A percentile compares a stretch with the other conserved stretches of the same genome.
These are phyloP conservation scores for Fomitopsis pinicola DNA, from an alignment of 1,284 basidiomycete genomes.

Conservation along the genomic window DNA sequence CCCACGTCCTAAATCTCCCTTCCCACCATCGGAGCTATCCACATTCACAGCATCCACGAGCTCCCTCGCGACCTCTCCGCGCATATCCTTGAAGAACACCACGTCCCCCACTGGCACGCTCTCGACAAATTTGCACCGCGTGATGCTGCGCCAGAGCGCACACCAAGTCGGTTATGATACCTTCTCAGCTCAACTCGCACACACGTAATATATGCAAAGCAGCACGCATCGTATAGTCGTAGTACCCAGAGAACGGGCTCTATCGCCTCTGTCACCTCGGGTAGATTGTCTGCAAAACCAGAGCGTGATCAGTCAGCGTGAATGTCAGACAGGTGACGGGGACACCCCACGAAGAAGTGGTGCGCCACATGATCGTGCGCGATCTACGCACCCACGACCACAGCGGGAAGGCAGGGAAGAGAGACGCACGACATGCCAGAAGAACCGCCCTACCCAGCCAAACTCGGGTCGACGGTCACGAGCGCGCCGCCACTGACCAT, in stretches of 20 bases:
- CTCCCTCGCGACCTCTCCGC: constrained; percentile 41
- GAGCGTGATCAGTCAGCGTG: not conserved
- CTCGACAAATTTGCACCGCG: constrained; percentile 65
- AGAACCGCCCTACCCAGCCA: constrained; percentile 53
- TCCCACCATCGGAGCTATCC: not conserved
- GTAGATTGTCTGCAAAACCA: constrained; percentile 31
- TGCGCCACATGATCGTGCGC: constrained; percentile 36
- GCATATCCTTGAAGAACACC: constrained; percentile 71
- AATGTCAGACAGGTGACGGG: not conserved
- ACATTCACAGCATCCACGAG: not conserved
- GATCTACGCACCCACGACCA: constrained; percentile 20
- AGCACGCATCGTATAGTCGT: constrained; percentile 37
- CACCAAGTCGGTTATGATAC: constrained; percentile 23
- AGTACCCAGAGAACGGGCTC: constrained; percentile 34
- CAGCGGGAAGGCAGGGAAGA: not conserved
- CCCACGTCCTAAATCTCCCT: too few species aligned
- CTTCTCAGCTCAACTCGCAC: too few species aligned
- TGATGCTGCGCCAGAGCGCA: constrained; percentile 44
- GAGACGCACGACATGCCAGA: constrained; percentile 48
- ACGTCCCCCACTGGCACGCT: constrained; percentile 71
- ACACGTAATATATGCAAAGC: too few species aligned
- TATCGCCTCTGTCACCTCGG: constrained; percentile 34
- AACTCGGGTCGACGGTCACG: constrained; percentile 51
- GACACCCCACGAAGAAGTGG: constrained; percentile 37
- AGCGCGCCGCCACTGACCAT: constrained; percentile 48